phyloP scores from a whole-genome alignment of 2,329 filamentous ascomycete species.

The Colletotrichum siamense region DNA sequence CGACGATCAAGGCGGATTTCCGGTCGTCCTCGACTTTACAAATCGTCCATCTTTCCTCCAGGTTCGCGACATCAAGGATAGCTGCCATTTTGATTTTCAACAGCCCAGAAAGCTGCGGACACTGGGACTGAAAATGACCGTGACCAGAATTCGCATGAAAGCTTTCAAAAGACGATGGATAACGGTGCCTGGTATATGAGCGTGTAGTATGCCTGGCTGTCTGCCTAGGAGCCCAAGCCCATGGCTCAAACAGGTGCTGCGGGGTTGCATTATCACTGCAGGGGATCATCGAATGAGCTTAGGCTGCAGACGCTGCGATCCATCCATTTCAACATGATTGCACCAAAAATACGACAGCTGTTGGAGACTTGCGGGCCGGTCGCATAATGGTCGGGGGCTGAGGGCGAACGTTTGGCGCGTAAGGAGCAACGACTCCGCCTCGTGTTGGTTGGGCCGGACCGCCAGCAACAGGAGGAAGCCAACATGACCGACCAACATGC shows the following conservation, averaged over 20 bases:
- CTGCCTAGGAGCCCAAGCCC: neutral
- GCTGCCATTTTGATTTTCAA: neutral
- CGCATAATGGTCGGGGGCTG: neutral
- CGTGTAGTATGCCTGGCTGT: neutral
- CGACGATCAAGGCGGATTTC: neutral
- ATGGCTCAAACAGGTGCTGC: neutral
- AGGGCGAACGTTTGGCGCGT: neutral
- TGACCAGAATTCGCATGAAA: neutral
- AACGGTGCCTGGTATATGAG: neutral
- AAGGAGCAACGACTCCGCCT: neutral
- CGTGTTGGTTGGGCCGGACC: neutral
- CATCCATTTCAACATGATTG: neutral
- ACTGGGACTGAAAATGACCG: fast-evolving
- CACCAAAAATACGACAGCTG: neutral
- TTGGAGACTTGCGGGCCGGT: neutral
- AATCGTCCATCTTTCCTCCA: neutral
- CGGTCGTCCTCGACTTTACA: neutral
- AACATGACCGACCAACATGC: neutral
- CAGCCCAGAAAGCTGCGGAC: fast-evolving
- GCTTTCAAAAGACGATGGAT: fast-evolving
- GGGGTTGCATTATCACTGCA: neutral
- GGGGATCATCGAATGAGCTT: neutral
- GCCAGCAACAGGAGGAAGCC: neutral
- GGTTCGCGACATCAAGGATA: neutral
- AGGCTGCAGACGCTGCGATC: neutral